Base-by-base conservation (phyloP, 371 early-diverging fungal species). In the Zopfochytrium polystomum region DNA sequence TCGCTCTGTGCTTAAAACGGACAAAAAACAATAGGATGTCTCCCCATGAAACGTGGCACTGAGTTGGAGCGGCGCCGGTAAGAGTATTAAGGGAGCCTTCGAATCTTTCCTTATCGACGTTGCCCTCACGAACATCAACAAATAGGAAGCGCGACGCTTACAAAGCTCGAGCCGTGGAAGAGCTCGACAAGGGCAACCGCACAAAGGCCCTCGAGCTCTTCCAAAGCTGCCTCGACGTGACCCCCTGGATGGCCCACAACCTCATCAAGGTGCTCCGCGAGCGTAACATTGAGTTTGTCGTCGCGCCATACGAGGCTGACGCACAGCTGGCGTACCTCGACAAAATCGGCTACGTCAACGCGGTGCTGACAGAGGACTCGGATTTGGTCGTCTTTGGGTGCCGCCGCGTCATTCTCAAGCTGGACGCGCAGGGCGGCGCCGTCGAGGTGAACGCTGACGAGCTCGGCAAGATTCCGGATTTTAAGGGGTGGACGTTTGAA, bases 231-330 rank as follows among this genome's bases (percentile, higher is more conserved):
- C 79, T 93, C 11, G 82, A 85, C 63, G 71, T 74, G 2, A 74
- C 77, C 1, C 77, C 74, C 5, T 51, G 82, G 18, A 94, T 98
- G 89, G 92, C 92, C 0, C 68, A 70, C 31, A 68, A 78, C 11
- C 79, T 95, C 0, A 88, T 93, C 43, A 73, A 83, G 79, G 87
- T 88, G 68, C 74, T 98, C n/a, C 63, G 80, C 26, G 67, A 65
- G 18, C 77, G 77, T 29, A 76, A 80, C 18, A 79, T 99, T 26
- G 74, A 86, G 43, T 91, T 82, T 72, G 77, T 98, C 5, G 92
- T 98, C 1, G 94, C 98, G 3, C 99, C 99, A 0, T 99, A 96
- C 63, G 99, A 99, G 72, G 95, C 99, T 0, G 99, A 99, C 75
- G 94, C 99, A 0, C 99, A 99, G 71, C 77, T 99, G 34, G 87